Conservation (phyloP, 208 protist genomes). For the Leishmania turanica region DNA sequence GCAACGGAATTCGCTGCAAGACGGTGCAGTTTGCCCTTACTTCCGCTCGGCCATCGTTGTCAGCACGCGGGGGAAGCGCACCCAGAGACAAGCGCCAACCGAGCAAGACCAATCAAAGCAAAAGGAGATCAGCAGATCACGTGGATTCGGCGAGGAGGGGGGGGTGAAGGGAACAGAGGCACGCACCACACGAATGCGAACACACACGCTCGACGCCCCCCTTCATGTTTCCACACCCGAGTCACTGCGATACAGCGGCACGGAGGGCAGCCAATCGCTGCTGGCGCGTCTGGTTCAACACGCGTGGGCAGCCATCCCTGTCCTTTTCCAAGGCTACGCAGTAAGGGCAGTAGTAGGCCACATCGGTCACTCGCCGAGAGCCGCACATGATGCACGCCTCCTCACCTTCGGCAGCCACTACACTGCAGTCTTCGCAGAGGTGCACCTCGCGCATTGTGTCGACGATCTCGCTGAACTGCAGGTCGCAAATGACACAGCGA, state of each 20-base stretch:
- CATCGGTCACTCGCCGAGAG: conserved; percentile 47
- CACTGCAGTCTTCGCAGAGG: conserved; percentile 89
- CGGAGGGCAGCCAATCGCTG: conserved; percentile 63
- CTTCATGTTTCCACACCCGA: neutral
- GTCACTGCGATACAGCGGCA: conserved; percentile 26
- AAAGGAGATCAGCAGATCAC: neutral
- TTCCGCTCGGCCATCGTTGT: neutral
- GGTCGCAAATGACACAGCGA: conserved; percentile 90
- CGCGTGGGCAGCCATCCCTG: conserved; percentile 85
- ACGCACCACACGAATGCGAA: neutral
- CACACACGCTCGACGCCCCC: neutral
- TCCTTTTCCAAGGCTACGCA: conserved; percentile 90
- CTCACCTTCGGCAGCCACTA: conserved; percentile 63
- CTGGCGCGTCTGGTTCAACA: conserved; percentile 76
- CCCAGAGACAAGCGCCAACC: conserved; percentile 1
- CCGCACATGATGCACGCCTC: conserved; percentile 90
- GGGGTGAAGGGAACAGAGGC: neutral
- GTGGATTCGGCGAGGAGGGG: neutral
- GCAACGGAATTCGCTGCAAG: neutral
- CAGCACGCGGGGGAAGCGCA: neutral
- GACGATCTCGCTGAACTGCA: conserved; percentile 73
- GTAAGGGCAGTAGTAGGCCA: conserved; percentile 91
- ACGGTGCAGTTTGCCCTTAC: neutral
- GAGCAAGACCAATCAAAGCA: neutral
- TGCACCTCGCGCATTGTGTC: conserved; percentile 80